A percentile compares a stretch with the other conserved stretches of the same genome.
These are phyloP conservation scores for Cicer cuneatum DNA, from an alignment of 306 rosid species.

Conservation along the genomic window DNA sequence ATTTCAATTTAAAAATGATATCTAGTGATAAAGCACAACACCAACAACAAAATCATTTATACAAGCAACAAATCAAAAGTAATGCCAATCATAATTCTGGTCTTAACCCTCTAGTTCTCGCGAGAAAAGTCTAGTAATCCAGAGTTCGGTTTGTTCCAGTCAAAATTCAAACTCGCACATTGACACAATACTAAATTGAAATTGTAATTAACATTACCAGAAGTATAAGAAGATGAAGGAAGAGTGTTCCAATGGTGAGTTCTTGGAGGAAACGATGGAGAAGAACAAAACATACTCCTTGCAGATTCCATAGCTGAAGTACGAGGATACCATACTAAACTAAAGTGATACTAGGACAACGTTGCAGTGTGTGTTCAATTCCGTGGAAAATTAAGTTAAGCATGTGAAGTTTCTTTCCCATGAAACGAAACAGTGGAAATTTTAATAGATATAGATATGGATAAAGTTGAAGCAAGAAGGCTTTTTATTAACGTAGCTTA, in stretches of 20 bases:
- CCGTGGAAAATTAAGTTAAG: not conserved
- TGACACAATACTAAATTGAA: not conserved
- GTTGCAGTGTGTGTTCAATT: conserved; percentile 35
- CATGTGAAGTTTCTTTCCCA: not conserved
- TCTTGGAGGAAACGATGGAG: conserved; percentile 67
- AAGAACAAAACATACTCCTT: conserved; percentile 61
- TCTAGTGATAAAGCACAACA: not conserved
- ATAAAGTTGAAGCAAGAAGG: conserved; percentile 46
- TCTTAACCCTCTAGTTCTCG: no score
- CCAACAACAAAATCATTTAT: not conserved
- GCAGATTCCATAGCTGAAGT: conserved; percentile 70
- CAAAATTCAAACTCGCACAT: no score
- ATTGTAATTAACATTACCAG: conserved; percentile 39
- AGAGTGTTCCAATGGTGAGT: conserved; percentile 59
- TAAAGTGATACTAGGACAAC: not conserved
- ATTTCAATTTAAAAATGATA: conserved; percentile 14
- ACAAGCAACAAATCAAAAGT: not conserved
- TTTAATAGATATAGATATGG: conserved; percentile 41
- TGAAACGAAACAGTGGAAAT: not conserved
- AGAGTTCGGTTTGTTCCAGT: no score
- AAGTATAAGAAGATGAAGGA: conserved; percentile 56
- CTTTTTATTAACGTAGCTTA: conserved; percentile 42
- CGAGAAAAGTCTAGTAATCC: no score
- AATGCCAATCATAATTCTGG: not conserved
- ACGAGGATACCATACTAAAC: conserved; percentile 26